Base-by-base conservation (phyloP, 2,329 filamentous ascomycete genomes). In the Furcasterigmium sp. region DNA sequence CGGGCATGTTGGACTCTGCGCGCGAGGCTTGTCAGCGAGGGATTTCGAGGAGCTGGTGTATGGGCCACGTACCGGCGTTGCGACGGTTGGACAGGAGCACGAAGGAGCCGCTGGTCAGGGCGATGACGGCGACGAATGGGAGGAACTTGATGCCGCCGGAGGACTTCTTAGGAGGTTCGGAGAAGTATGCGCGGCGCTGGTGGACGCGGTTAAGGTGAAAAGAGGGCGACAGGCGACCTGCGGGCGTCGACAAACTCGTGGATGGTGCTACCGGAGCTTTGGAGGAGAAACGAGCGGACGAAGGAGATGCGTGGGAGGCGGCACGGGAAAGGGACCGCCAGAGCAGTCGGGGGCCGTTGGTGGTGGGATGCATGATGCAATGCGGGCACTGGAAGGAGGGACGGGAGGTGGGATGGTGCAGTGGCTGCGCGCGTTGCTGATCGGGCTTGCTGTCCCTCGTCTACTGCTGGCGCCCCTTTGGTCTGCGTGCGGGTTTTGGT, bases 61-160 rank as follows among this genome's bases (percentile, higher is more conserved):
- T 15, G 18, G 32, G 37, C 17, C 26, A 41, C 39, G 19, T 35
- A 35, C 39, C 21, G 39, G 19, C 18, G 39, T 25, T 25, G 15
- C 68, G 72, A 49, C 60, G 62, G 47, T 77, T 73, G 39, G 73
- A 69, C 36, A 80, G 60, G 28, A 70, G 58, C 25, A 72, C 58
- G 57, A 78, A 80, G 19, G 69, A 73, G 13, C 67, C 68, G 8
- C 67, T 65, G 38, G 73, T 70, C 14, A 71, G 50, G 25, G 60
- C 68, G 49, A 78, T 69, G 50, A 80, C 62, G 41, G 63, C 58
- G 37, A 74, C n/a, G 50, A 80, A 79, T 3, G 76, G 76, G 74
- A 75, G 78, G 58, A 80, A 78, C 60, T 78, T 78, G 65, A 79
- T 56, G 36, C 53, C 57, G 41, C 55, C 61, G 35, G 56, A 59